phyloP scores from a whole-genome alignment of 73 alveolate species.

The Stentor roeselii region DNA sequence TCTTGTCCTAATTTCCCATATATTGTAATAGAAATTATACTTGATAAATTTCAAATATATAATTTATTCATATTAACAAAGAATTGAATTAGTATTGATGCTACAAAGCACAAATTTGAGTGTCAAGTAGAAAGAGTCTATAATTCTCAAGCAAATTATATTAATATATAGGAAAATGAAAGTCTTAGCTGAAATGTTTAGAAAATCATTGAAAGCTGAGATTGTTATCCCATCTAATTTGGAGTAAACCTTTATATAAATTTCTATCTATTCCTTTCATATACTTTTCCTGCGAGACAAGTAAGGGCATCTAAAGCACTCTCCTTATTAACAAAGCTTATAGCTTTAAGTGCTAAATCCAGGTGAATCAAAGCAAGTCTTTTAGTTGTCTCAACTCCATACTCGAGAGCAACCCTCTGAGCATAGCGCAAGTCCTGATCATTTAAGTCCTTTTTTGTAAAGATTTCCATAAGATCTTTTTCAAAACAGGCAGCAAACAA shows the following conservation, averaged over 20 bases:
- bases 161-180: no score
- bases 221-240: no score
- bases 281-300: constrained; percentile 21
- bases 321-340: not conserved
- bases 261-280: constrained; percentile 15
- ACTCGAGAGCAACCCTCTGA: not conserved
- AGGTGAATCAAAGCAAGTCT: constrained; percentile 27
- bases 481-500: not conserved
- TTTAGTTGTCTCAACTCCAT: constrained; percentile 18
- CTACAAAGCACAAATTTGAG: no score
- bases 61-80: no score
- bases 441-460: not conserved
- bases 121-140: no score
- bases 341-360: not conserved
- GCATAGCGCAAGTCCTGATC: not conserved
- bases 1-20: no score
- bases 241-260: not conserved
- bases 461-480: not conserved
- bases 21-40: no score
- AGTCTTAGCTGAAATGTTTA: no score
- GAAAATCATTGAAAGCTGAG: no score
- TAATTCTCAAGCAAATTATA: no score
- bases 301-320: not conserved
- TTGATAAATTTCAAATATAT: no score
- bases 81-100: no score